A percentile compares a stretch with the other conserved stretches of the same genome.
Conservation (phyloP, 176 grass and related monocot genomes). For the Carex kokanica region DNA sequence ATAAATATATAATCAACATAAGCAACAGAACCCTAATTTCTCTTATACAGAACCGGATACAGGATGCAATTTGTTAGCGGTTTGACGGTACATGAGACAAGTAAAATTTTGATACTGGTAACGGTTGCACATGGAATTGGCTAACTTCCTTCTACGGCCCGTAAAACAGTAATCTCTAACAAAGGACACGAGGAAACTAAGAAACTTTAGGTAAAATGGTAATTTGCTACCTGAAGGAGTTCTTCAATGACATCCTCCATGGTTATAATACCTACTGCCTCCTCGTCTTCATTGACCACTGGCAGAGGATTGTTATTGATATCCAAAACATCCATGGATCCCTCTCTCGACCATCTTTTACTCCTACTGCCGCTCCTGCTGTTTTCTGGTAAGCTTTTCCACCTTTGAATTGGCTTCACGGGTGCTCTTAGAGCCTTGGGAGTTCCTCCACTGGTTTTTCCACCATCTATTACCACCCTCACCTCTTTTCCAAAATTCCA, state of each 20-base stretch:
- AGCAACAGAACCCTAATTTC: neutral
- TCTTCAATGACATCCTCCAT: conserved; percentile 99
- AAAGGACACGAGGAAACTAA: too few species aligned
- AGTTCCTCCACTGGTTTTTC: neutral
- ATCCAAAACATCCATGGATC: conserved; percentile 46
- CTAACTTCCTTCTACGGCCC: neutral
- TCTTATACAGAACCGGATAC: neutral
- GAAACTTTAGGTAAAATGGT: neutral
- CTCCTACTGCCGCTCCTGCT: conserved; percentile 36
- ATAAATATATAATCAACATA: neutral
- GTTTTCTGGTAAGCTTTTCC: conserved; percentile 66
- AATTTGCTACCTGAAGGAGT: conserved; percentile 69
- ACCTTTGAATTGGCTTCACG: conserved; percentile 28
- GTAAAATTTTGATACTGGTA: neutral
- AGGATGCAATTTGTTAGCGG: neutral
- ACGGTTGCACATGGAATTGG: neutral
- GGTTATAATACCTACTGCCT: conserved; percentile 84
- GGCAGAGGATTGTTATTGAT: conserved; percentile 55
- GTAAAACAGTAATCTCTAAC: neutral
- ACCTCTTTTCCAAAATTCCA: conserved; percentile 14
- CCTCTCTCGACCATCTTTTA: conserved; percentile 65
- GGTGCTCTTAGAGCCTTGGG: neutral
- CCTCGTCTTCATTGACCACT: conserved; percentile 65
- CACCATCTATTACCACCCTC: conserved; percentile 22
- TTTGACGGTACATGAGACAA: neutral